These are phyloP conservation scores for Dimargaris xerosporica DNA, from an alignment of 192 early-diverging fungal genomes.

Conservation along the genomic window DNA sequence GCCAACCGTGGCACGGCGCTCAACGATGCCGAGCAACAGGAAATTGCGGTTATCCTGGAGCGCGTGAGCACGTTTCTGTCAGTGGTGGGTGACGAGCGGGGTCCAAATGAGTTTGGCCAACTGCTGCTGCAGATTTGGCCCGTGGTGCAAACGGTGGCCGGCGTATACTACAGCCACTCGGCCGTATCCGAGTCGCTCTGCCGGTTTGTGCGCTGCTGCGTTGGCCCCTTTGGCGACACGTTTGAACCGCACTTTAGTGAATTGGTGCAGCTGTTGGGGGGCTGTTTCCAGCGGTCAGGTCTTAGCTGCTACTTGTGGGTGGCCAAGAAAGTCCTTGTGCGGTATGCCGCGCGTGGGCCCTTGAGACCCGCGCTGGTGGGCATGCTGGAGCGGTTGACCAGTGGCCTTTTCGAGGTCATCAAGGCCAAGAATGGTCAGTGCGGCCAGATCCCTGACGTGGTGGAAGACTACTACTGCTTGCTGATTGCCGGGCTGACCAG, in stretches of 20 bases:
- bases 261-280: conserved; percentile 38
- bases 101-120: not conserved
- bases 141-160: conserved; percentile 1
- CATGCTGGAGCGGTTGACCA: conserved; percentile 41
- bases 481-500: not conserved
- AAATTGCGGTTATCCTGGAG: not conserved
- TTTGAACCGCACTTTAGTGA: conserved; percentile 37
- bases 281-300: conserved; percentile 36
- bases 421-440: conserved; percentile 18
- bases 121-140: conserved; percentile 5
- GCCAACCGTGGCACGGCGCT: not conserved
- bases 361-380: conserved; percentile 29
- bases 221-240: conserved; percentile 36
- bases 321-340: conserved; percentile 32
- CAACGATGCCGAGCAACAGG: not conserved
- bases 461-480: conserved; percentile 26
- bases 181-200: not conserved
- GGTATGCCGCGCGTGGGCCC: conserved; percentile 36
- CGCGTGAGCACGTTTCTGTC: conserved; percentile 2
- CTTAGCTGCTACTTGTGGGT: conserved; percentile 62
- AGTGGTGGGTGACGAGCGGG: not conserved
- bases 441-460: conserved; percentile 42
- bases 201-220: conserved; percentile 18
- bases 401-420: conserved; percentile 36
- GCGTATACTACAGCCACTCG: not conserved